phyloP scores from a whole-genome alignment of 2,329 filamentous ascomycete species.

The Aspergillus novofumigatus region DNA sequence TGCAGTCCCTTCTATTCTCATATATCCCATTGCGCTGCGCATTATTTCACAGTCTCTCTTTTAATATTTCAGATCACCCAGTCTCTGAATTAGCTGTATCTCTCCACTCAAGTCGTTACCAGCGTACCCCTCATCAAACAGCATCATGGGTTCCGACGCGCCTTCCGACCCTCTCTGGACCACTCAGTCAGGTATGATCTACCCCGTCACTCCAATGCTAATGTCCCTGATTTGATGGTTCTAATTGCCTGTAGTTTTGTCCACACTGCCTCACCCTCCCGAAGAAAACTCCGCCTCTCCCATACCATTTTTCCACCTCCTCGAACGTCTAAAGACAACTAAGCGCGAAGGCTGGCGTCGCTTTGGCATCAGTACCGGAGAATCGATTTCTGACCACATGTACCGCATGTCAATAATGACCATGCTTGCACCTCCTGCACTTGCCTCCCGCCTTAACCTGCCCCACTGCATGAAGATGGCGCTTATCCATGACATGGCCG shows the following conservation, averaged over 20 bases:
- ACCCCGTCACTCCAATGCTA: not conserved
- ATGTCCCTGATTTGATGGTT: not conserved
- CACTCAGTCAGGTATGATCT: conserved; percentile 30
- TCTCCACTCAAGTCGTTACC: conserved; percentile 2
- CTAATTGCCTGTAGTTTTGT: conserved; percentile 50
- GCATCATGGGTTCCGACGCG: conserved; percentile 27
- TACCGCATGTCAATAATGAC: conserved; percentile 98
- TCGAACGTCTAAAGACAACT: conserved; percentile 91
- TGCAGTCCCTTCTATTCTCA: not conserved
- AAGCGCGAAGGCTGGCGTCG: conserved; percentile 94
- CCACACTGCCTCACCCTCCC: conserved; percentile 59
- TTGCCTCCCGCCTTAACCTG: conserved; percentile 70
- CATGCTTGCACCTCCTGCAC: conserved; percentile 77
- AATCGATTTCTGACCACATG: conserved; percentile 98
- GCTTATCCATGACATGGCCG: conserved; percentile 95
- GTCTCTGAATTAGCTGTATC: not conserved
- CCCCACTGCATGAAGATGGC: conserved; percentile 90
- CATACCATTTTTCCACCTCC: conserved; percentile 87
- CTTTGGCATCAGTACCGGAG: conserved; percentile 70
- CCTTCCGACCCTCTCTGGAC: conserved; percentile 28
- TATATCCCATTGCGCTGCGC: not conserved
- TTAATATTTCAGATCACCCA: not conserved
- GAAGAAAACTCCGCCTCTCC: conserved; percentile 64
- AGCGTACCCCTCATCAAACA: not conserved
- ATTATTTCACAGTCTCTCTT: not conserved